Evolutionary conservation across 2,329 filamentous ascomycete genomes (phyloP).

Genomic region (Fusarium equiseti): DNA sequence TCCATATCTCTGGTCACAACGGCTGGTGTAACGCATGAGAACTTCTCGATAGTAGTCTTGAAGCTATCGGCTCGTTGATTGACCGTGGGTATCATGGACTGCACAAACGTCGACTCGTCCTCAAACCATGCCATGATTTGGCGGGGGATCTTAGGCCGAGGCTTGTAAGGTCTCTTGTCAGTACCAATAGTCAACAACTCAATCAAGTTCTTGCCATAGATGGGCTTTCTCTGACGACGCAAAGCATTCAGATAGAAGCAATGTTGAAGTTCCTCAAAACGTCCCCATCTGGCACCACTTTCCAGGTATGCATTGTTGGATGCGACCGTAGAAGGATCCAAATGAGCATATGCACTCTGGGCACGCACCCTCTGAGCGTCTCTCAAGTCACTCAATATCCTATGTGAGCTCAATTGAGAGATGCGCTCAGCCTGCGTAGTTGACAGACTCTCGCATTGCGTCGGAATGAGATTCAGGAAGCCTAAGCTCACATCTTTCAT

Average conservation of each 20-base stretch:
- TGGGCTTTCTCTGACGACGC: constrained; percentile 81
- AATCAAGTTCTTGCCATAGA: constrained; percentile 86
- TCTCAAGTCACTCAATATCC: constrained; percentile 75
- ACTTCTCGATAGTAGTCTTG: constrained; percentile 83
- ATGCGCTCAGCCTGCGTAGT: constrained; percentile 65
- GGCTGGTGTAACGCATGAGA: constrained; percentile 91
- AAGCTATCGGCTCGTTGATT: constrained; percentile 78
- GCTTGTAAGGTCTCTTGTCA: constrained; percentile 68
- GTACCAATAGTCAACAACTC: constrained; percentile 76
- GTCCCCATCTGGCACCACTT: constrained; percentile 74
- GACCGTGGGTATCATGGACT: constrained; percentile 78
- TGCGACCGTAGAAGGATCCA: constrained; percentile 75
- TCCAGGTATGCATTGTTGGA: constrained; percentile 81
- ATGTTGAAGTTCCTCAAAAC: constrained; percentile 83
- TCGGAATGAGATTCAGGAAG: constrained; percentile 83
- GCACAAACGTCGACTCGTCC: constrained; percentile 73
- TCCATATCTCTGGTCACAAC: constrained; percentile 85
- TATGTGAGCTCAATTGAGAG: constrained; percentile 76
- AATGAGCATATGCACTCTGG: constrained; percentile 64
- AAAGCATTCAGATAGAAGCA: constrained; percentile 84
- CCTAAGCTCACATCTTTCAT: constrained; percentile 76
- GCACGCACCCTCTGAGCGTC: constrained; percentile 76
- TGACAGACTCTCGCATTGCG: constrained; percentile 75
- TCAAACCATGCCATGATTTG: constrained; percentile 81
- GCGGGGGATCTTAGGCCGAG: constrained; percentile 69